phyloP scores from a whole-genome alignment of 371 early-diverging fungal genomes.

The Mortierella sp. region DNA sequence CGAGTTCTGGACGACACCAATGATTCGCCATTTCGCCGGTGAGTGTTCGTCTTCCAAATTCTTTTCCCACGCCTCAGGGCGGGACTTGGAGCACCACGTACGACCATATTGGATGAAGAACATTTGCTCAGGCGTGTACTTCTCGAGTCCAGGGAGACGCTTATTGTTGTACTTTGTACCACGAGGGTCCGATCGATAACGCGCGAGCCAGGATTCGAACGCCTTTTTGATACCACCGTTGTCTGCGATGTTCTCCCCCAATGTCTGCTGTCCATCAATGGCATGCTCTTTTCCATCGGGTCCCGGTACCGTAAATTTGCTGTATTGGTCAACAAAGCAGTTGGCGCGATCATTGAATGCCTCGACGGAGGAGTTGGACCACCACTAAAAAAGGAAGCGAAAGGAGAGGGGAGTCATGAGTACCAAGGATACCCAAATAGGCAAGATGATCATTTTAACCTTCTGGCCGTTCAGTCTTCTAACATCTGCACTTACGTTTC shows the following conservation, averaged over 20 bases:
- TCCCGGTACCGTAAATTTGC: constrained; percentile 22
- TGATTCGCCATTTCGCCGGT: constrained; percentile 44
- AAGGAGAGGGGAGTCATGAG: background rate
- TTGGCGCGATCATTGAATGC: constrained; percentile 62
- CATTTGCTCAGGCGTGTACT: constrained; percentile 27
- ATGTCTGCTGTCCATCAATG: constrained; percentile 69
- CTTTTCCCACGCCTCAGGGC: constrained; percentile 10
- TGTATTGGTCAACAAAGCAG: constrained; percentile 77
- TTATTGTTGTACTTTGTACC: constrained; percentile 31
- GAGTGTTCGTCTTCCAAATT: constrained; percentile 21
- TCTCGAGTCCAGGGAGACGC: constrained; percentile 27
- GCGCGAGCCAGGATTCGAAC: constrained; percentile 56
- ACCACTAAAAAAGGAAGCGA: background rate
- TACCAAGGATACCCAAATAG: too few species aligned
- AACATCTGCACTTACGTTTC: constrained; percentile 34
- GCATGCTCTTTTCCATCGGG: constrained; percentile 12
- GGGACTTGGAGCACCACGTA: constrained; percentile 18
- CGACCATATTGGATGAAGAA: constrained; percentile 48
- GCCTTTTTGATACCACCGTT: constrained; percentile 72
- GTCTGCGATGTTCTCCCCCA: constrained; percentile 82
- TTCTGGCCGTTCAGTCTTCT: too few species aligned
- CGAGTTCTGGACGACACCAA: constrained; percentile 72
- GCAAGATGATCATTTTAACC: too few species aligned
- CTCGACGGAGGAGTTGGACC: constrained; percentile 59
- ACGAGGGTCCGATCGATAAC: constrained; percentile 54